Conservation (phyloP, 164 flowering plant species). For the Vitis rupestris region DNA sequence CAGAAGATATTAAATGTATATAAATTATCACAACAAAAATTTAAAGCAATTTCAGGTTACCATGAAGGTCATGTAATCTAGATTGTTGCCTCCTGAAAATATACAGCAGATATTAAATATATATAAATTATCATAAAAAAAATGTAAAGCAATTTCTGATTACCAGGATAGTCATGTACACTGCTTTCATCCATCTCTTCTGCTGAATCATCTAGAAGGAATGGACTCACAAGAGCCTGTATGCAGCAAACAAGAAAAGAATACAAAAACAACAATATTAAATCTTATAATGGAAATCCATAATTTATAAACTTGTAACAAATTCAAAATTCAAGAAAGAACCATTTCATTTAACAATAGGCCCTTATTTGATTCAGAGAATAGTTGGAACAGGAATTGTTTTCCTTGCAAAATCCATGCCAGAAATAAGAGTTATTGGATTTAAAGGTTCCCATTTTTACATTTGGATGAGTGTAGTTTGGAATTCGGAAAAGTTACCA, state of each 20-base stretch:
- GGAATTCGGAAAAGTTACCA: no score
- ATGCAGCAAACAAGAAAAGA: background rate
- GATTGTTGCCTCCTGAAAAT: slow-evolving; percentile 31
- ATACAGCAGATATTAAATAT: background rate
- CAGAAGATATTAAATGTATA: background rate
- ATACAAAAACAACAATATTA: background rate
- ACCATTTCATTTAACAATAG: background rate
- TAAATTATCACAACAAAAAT: background rate
- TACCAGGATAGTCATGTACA: slow-evolving; percentile 38
- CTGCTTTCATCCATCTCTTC: slow-evolving; percentile 44
- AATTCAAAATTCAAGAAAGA: background rate
- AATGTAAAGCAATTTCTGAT: slow-evolving; percentile 1
- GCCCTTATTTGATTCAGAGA: no score
- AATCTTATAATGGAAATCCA: background rate
- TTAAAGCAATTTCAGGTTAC: no score
- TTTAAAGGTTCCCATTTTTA: no score
- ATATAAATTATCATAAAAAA: background rate
- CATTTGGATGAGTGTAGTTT: no score
- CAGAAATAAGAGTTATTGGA: background rate
- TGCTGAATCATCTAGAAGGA: slow-evolving; percentile 71
- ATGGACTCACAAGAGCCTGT: slow-evolving; percentile 87
- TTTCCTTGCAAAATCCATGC: background rate
- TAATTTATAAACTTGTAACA: background rate
- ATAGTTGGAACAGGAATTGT: no score
- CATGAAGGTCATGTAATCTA: slow-evolving; percentile 10